phyloP scores from a whole-genome alignment of 768 basidiomycete genomes.

The Pisolithus marmoratus region DNA sequence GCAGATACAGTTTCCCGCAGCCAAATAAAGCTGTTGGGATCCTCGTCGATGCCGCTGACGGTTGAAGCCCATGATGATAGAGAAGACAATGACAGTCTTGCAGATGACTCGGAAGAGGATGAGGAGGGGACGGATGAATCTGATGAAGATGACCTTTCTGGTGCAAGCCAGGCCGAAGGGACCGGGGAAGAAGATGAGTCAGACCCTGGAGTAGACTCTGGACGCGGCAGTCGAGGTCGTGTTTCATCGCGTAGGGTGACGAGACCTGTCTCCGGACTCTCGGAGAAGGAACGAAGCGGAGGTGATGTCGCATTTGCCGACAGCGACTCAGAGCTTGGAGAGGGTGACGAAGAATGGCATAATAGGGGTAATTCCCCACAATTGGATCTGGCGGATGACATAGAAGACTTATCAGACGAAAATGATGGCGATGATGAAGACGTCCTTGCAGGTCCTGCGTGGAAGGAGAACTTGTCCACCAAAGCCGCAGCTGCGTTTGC shows the following conservation, averaged over 20 bases:
- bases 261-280: conserved; percentile 34
- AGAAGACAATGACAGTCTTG: conserved; percentile 34
- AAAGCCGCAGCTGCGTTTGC: conserved; percentile 44
- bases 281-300: conserved; percentile 29
- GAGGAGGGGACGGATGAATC: conserved; percentile 25
- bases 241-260: conserved; percentile 37
- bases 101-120: conserved; percentile 29
- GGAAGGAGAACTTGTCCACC: conserved; percentile 65
- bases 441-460: conserved; percentile 50
- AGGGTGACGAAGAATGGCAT: conserved; percentile 42
- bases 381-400: conserved; percentile 47
- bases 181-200: conserved; percentile 6
- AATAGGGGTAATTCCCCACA: conserved; percentile 24
- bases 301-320: conserved; percentile 63
- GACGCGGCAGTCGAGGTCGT: conserved; percentile 42
- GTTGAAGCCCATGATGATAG: conserved; percentile 28
- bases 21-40: conserved; percentile 77
- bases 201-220: background rate
- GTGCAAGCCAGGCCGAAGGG: conserved; percentile 2
- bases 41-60: conserved; percentile 67
- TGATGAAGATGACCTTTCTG: conserved; percentile 6
- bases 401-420: conserved; percentile 41
- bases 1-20: conserved; percentile 78
- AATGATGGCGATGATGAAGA: conserved; percentile 32
- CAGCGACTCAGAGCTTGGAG: conserved; percentile 68